phyloP scores from a whole-genome alignment of 208 protist species.

The Crithidia bombi region DNA sequence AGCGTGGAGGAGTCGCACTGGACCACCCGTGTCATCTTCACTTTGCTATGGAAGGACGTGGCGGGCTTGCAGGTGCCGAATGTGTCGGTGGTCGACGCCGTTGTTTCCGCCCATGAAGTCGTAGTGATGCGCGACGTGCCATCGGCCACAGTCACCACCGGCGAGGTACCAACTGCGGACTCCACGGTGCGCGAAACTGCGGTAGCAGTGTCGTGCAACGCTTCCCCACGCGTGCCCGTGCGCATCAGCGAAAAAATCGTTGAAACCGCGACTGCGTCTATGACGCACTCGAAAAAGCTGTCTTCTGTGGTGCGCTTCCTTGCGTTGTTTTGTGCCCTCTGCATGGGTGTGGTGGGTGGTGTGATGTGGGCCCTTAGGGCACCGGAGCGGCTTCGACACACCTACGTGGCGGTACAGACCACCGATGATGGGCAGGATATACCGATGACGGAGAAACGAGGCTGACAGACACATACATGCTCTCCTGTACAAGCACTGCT shows the following conservation, averaged over 20 bases:
- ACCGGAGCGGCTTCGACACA: not conserved
- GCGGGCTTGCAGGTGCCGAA: slow-evolving; percentile 21
- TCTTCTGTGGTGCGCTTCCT: slow-evolving; percentile 15
- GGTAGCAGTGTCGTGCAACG: slow-evolving; percentile 15
- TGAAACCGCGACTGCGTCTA: not conserved
- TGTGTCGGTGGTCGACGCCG: slow-evolving; percentile 20
- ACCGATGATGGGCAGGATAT: slow-evolving; percentile 20
- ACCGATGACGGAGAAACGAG: slow-evolving; percentile 3
- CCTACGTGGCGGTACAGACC: slow-evolving; percentile 15
- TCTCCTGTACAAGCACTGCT: no score
- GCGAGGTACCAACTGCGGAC: not conserved
- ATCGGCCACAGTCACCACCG: not conserved
- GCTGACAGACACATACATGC: not conserved
- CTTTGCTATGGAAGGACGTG: slow-evolving; percentile 21
- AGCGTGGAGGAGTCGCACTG: slow-evolving; percentile 13
- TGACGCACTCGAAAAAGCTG: not conserved
- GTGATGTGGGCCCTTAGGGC: slow-evolving; percentile 2
- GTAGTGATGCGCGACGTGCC: not conserved
- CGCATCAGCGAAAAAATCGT: slow-evolving; percentile 12
- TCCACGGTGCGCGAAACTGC: slow-evolving; percentile 9
- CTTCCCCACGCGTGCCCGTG: slow-evolving; percentile 6
- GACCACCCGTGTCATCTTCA: slow-evolving; percentile 19
- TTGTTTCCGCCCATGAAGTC: slow-evolving; percentile 23
- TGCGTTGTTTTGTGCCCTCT: slow-evolving; percentile 2
- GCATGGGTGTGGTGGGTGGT: slow-evolving; percentile 15